Conservation (phyloP, 2,329 filamentous ascomycete species). For the Mariannaea sp. region DNA sequence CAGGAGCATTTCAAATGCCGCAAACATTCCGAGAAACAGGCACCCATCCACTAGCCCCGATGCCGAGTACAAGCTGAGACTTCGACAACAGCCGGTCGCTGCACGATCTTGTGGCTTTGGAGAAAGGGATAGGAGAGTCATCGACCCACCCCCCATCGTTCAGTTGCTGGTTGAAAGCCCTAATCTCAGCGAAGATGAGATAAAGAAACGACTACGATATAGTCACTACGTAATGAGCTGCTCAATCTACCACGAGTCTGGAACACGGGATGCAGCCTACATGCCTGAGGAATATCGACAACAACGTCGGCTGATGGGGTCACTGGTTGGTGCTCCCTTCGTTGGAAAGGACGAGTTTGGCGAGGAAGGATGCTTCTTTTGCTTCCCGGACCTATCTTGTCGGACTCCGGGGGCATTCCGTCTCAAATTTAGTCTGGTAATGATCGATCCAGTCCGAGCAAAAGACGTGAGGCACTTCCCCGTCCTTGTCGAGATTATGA, state of each 20-base stretch:
- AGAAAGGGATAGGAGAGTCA: conserved; percentile 78
- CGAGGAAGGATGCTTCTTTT: conserved; percentile 80
- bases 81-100: conserved; percentile 78
- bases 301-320: conserved; percentile 79
- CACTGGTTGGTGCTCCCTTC: conserved; percentile 76
- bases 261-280: conserved; percentile 68
- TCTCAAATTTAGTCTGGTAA: conserved; percentile 74
- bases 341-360: conserved; percentile 75
- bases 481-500: conserved; percentile 59
- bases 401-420: conserved; percentile 77
- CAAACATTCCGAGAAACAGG: neutral
- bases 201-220: conserved; percentile 57
- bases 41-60: conserved; percentile 14
- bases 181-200: conserved; percentile 58
- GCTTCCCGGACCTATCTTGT: conserved; percentile 81
- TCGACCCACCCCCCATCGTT: conserved; percentile 83
- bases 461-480: conserved; percentile 53
- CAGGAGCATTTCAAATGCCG: neutral
- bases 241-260: conserved; percentile 73
- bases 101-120: conserved; percentile 83
- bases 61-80: conserved; percentile 43
- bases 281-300: conserved; percentile 74
- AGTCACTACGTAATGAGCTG: conserved; percentile 76
- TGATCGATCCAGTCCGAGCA: conserved; percentile 65
- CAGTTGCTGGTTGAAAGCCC: conserved; percentile 70